Evolutionary conservation across 169 alveolate genomes (phyloP).

Genomic region (Plasmodium falciparum): DNA sequence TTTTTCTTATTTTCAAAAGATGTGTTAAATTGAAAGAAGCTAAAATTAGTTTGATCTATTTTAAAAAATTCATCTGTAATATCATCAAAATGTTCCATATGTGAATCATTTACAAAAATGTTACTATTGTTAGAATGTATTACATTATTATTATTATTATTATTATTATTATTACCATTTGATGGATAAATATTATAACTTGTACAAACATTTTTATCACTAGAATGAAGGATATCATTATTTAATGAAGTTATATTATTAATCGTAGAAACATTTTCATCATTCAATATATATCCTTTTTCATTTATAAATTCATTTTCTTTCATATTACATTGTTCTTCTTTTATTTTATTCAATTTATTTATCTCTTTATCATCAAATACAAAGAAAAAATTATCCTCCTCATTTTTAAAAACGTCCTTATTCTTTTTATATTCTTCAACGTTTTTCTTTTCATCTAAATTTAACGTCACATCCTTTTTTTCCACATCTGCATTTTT

Average conservation of each 20-base stretch:
- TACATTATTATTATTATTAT: too few relatives aligned
- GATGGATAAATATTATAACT: neutral
- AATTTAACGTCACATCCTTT: neutral
- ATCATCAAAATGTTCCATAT: constrained; percentile 19
- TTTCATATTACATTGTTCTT: neutral
- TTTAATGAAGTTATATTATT: neutral
- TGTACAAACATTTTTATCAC: neutral
- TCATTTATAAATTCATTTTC: neutral
- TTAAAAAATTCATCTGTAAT: constrained; percentile 41
- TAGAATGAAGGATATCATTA: neutral
- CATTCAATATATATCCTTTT: neutral
- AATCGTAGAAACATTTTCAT: neutral
- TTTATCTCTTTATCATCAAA: constrained; percentile 20
- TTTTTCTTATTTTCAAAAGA: constrained; percentile 15
- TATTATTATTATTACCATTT: too few relatives aligned
- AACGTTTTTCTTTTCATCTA: constrained; percentile 2
- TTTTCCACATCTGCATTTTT: neutral
- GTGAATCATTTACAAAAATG: neutral
- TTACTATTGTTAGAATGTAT: neutral
- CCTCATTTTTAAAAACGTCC: constrained; percentile 1
- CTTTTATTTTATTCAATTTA: constrained; percentile 2
- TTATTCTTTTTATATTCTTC: neutral
- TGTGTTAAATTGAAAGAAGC: constrained; percentile 19
- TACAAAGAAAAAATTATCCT: constrained; percentile 25
- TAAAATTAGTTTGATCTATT: constrained; percentile 58